A percentile compares a stretch with the other conserved stretches of the same genome.
Evolutionary conservation across 306 rosid genomes (phyloP).

Genomic region (Rubus idaeus): DNA sequence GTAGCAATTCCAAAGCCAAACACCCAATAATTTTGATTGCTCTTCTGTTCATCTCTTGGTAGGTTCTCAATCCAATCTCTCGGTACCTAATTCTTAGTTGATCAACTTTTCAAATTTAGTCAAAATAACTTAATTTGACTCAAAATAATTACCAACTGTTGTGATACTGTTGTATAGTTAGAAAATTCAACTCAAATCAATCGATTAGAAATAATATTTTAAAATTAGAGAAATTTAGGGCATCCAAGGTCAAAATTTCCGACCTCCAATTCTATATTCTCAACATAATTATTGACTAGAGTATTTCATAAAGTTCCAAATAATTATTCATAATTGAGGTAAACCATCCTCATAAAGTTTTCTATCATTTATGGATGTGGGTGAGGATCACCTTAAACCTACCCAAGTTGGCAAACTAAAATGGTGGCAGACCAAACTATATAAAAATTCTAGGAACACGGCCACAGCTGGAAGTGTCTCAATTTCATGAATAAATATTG

Average conservation of each 20-base stretch:
- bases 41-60: conserved; percentile 76
- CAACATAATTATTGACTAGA: no score
- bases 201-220: not conserved
- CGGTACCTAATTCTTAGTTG: not conserved
- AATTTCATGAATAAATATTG: not conserved
- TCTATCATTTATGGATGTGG: not conserved
- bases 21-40: conserved; percentile 37
- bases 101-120: not conserved
- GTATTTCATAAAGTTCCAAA: no score
- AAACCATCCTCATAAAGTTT: not conserved
- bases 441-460: not conserved
- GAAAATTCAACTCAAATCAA: not conserved
- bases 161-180: not conserved
- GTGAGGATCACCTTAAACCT: not conserved
- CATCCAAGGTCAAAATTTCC: not conserved
- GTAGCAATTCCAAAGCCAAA: conserved; percentile 29
- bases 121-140: no score
- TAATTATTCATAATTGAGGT: no score
- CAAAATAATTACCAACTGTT: not conserved
- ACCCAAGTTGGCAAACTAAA: not conserved
- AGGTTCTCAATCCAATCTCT: conserved; percentile 34
- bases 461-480: conserved; percentile 24
- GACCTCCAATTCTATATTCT: not conserved
- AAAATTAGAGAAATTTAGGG: not conserved
- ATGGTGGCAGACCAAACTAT: not conserved